Conservation (phyloP, 2,329 filamentous ascomycete genomes). For the Didymella exigua region DNA sequence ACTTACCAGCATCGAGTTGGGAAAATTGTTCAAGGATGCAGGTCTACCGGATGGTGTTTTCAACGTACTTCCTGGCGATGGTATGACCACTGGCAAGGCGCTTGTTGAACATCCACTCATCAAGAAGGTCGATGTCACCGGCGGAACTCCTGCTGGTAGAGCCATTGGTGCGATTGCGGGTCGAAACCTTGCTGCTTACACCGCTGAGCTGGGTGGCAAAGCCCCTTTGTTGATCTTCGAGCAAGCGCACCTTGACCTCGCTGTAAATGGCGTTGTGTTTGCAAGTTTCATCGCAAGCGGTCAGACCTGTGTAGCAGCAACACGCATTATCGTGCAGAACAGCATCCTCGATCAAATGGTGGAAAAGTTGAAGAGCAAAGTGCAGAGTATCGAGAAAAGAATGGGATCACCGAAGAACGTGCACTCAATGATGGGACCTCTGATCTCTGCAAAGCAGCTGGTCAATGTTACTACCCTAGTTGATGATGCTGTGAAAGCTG, state of each 20-base stretch:
- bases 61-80: conserved; percentile 43
- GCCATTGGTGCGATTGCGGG: conserved; percentile 47
- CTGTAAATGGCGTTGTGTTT: conserved; percentile 49
- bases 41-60: conserved; percentile 48
- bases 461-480: conserved; percentile 47
- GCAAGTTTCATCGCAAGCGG: conserved; percentile 59
- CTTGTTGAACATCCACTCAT: conserved; percentile 45
- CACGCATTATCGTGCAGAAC: conserved; percentile 58
- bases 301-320: conserved; percentile 63
- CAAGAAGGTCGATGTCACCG: conserved; percentile 49
- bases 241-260: conserved; percentile 44
- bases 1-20: conserved; percentile 44
- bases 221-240: conserved; percentile 48
- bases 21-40: conserved; percentile 46
- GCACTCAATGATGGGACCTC: conserved; percentile 67
- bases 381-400: conserved; percentile 59
- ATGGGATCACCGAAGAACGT: conserved; percentile 64
- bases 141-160: conserved; percentile 46
- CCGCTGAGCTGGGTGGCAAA: conserved; percentile 47
- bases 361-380: conserved; percentile 47
- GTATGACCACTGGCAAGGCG: conserved; percentile 42
- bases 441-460: conserved; percentile 62
- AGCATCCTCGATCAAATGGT: conserved; percentile 51
- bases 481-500: conserved; percentile 43
- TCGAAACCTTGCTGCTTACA: conserved; percentile 44